Conservation (phyloP, 805 yeast species). For the Pichia phayaonensis region DNA sequence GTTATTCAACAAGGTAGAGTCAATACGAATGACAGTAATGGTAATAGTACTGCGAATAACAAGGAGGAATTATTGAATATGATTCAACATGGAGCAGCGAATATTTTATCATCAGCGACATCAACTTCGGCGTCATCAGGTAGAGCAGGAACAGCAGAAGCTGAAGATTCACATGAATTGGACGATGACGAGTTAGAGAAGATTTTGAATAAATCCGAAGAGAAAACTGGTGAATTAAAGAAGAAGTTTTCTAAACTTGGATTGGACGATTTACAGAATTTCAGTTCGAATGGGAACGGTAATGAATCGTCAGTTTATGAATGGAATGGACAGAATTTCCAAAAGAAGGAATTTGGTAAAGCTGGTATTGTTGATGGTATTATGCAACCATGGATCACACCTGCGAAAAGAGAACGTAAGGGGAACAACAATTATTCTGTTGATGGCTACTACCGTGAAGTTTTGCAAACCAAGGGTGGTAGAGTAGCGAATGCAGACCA, state of each 20-base stretch:
- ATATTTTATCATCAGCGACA: conserved; percentile 50
- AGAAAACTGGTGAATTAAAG: conserved; percentile 54
- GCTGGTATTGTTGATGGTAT: conserved; percentile 29
- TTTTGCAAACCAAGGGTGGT: conserved; percentile 56
- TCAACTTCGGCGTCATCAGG: background rate
- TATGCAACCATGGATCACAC: conserved; percentile 65
- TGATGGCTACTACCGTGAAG: conserved; percentile 57
- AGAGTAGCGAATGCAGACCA: conserved; percentile 29
- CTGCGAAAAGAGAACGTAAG: conserved; percentile 77
- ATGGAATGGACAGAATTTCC: conserved; percentile 82
- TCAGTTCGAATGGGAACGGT: conserved; percentile 31
- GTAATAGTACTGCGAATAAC: conserved; percentile 34
- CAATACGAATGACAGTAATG: conserved; percentile 11
- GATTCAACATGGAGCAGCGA: conserved; percentile 80
- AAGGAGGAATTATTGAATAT: conserved; percentile 70
- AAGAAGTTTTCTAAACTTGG: conserved; percentile 60
- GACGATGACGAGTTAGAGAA: conserved; percentile 56
- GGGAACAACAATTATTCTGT: conserved; percentile 68
- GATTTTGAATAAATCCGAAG: conserved; percentile 52
- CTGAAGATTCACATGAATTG: conserved; percentile 23
- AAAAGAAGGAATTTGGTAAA: conserved; percentile 47
- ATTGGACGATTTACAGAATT: conserved; percentile 70
- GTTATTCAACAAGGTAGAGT: conserved; percentile 71
- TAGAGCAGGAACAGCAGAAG: conserved; percentile 11
- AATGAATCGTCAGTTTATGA: conserved; percentile 72